A percentile compares a stretch with the other conserved stretches of the same genome.
Evolutionary conservation across 83 land plant species (phyloP).

Genomic region (Thuja plicata): DNA sequence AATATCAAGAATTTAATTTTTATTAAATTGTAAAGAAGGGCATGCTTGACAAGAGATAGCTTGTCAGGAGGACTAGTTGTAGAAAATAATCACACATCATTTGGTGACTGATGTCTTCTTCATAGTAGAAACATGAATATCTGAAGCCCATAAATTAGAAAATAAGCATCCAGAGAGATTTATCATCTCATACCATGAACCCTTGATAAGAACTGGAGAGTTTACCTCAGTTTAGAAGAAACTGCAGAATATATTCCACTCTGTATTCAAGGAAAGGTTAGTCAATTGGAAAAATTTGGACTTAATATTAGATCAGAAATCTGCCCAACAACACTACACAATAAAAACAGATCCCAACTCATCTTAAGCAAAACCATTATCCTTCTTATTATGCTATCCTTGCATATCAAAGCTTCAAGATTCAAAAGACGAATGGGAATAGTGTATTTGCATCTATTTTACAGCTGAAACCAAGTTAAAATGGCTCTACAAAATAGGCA

Average conservation of each 20-base stretch:
- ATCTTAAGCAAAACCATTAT: not conserved
- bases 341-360: not conserved
- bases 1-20: not conserved
- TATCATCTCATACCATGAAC: not conserved
- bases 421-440: not conserved
- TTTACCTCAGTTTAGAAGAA: not conserved
- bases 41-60: not conserved
- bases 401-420: not conserved
- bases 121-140: not conserved
- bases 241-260: not conserved
- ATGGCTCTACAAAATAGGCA: not conserved
- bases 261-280: not conserved
- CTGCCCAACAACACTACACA: not conserved
- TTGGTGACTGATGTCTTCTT: not conserved
- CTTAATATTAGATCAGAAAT: not conserved
- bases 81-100: no score
- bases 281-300: not conserved
- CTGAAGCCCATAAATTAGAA: not conserved
- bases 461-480: not conserved
- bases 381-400: not conserved
- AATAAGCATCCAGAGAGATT: not conserved
- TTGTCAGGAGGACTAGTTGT: not conserved
- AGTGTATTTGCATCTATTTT: not conserved
- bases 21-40: not conserved
- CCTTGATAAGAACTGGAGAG: not conserved